These are phyloP conservation scores for Parascedosporium putredinis DNA, from an alignment of 2,329 filamentous ascomycete genomes.

Conservation along the genomic window DNA sequence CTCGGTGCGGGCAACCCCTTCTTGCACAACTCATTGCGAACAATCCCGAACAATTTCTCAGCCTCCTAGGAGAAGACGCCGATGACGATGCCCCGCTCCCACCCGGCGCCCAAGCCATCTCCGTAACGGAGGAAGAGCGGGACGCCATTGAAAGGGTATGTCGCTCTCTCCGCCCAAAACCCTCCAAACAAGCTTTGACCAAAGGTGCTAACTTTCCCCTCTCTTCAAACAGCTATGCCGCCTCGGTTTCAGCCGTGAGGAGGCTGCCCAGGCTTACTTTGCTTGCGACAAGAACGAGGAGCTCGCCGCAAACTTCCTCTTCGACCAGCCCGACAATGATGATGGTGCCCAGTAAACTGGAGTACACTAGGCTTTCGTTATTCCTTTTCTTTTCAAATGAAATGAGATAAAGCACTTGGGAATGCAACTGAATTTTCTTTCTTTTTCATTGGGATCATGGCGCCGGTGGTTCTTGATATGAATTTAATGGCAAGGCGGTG, in stretches of 20 bases:
- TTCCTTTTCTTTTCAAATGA: not conserved
- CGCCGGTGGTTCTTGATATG: not conserved
- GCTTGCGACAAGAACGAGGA: constrained; percentile 99
- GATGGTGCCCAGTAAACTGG: constrained; percentile 19
- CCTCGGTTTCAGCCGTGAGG: constrained; percentile 84
- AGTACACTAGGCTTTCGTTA: not conserved
- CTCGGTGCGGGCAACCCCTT: constrained; percentile 87
- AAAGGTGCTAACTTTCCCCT: not conserved
- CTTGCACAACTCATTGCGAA: constrained; percentile 84
- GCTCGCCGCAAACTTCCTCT: constrained; percentile 93
- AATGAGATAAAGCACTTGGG: constrained; percentile 1
- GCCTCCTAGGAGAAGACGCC: constrained; percentile 76
- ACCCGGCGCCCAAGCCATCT: constrained; percentile 79
- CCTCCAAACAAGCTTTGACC: not conserved
- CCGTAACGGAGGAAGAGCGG: constrained; percentile 89
- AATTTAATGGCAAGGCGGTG: constrained; percentile 1
- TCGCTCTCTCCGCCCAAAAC: not conserved
- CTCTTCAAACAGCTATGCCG: constrained; percentile 64
- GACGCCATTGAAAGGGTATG: constrained; percentile 88
- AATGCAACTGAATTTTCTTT: not conserved
- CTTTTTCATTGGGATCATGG: constrained; percentile 1
- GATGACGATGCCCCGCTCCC: constrained; percentile 78
- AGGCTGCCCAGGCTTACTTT: constrained; percentile 96
- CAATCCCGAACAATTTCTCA: constrained; percentile 88
- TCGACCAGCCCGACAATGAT: constrained; percentile 90